A percentile compares a stretch with the other conserved stretches of the same genome.
Evolutionary conservation across 1,284 basidiomycete genomes (phyloP).

Genomic region (Ganoderma boninense): DNA sequence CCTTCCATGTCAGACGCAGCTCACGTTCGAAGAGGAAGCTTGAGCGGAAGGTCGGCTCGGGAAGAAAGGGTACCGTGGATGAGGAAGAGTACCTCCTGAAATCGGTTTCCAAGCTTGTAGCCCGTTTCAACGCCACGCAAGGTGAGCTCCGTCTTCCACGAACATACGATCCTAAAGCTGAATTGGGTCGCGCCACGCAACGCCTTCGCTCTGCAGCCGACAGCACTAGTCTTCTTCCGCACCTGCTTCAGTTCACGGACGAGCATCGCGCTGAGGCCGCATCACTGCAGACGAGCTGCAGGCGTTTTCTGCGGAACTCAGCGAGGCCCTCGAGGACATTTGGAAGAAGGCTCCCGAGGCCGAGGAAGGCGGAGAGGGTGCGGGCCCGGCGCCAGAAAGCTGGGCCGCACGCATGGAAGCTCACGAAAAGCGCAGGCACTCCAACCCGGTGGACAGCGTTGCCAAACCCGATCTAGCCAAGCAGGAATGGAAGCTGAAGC

Average conservation of each 20-base stretch:
- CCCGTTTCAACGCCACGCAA: conserved; percentile 61
- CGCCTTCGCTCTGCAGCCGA: conserved; percentile 57
- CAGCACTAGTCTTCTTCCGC: conserved; percentile 66
- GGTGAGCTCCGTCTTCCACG: conserved; percentile 49
- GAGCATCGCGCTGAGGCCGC: conserved; percentile 67
- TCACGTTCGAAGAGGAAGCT: conserved; percentile 83
- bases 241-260: conserved; percentile 69
- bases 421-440: conserved; percentile 56
- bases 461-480: conserved; percentile 60
- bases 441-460: conserved; percentile 66
- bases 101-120: conserved; percentile 81
- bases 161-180: background rate
- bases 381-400: conserved; percentile 52
- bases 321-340: conserved; percentile 62
- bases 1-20: conserved; percentile 56
- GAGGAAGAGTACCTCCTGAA: conserved; percentile 96
- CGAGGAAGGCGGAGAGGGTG: conserved; percentile 42
- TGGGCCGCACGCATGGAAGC: conserved; percentile 72
- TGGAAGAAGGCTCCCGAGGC: conserved; percentile 53
- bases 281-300: conserved; percentile 59
- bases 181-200: background rate
- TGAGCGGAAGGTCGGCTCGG: conserved; percentile 87
- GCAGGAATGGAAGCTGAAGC: conserved; percentile 59
- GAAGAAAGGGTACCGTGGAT: conserved; percentile 94
- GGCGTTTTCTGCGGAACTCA: conserved; percentile 61